These are phyloP conservation scores for Zhuliangozyma blackwelliae DNA, from an alignment of 1,139 yeast genomes.

Conservation along the genomic window DNA sequence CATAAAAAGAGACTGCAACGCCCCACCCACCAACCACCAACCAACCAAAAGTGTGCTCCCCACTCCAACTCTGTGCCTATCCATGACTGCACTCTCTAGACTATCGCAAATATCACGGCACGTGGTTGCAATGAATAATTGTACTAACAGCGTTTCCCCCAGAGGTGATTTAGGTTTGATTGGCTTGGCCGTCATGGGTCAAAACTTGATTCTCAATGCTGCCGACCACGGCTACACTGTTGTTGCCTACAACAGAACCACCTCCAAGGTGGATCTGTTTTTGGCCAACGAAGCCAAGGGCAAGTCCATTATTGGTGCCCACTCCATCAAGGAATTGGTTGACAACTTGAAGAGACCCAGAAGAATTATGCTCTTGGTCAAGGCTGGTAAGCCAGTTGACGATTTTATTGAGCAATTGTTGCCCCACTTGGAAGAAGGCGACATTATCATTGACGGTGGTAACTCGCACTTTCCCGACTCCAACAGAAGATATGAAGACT, in stretches of 20 bases:
- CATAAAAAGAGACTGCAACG: too few relatives aligned
- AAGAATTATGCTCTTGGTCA: conserved; percentile 88
- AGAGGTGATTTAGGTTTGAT: conserved; percentile 98
- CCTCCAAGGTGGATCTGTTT: conserved; percentile 90
- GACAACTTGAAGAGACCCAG: conserved; percentile 95
- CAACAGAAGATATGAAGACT: conserved; percentile 91
- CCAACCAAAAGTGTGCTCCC: too few relatives aligned
- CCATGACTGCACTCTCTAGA: conserved; percentile 7
- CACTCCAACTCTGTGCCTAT: too few relatives aligned
- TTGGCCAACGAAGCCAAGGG: conserved; percentile 95
- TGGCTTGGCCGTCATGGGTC: conserved; percentile 99
- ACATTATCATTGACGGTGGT: conserved; percentile 99
- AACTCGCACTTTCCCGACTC: conserved; percentile 99
- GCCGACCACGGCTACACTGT: conserved; percentile 98
- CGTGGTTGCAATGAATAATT: conserved; percentile 3
- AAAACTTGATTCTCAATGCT: conserved; percentile 93
- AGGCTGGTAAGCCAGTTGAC: conserved; percentile 97
- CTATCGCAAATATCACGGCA: conserved; percentile 8
- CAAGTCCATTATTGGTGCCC: conserved; percentile 91
- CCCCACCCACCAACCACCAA: too few relatives aligned
- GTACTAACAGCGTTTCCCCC: conserved; percentile 23
- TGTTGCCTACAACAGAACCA: conserved; percentile 98
- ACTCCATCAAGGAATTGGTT: conserved; percentile 82
- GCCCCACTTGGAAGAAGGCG: conserved; percentile 93
- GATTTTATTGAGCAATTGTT: conserved; percentile 81